phyloP scores from a whole-genome alignment of 139 green algal genomes.

The Haematococcus sp. region DNA sequence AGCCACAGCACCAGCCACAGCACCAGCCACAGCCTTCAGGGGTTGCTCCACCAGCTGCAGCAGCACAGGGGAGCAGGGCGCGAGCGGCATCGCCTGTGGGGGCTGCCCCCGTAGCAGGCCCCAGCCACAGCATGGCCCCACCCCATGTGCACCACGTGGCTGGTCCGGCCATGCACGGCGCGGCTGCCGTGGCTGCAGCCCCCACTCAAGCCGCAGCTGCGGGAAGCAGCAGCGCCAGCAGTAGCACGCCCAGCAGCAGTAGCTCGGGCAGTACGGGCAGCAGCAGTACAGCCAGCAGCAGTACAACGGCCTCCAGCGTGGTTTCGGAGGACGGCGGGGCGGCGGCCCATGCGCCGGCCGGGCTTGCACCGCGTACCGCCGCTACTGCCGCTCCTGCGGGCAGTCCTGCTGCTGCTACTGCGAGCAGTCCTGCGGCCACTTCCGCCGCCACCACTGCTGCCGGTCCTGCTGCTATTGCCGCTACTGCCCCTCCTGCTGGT shows the following conservation, averaged over 20 bases:
- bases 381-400: background rate
- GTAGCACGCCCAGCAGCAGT: background rate
- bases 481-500: background rate
- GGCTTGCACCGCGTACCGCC: no score
- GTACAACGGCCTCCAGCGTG: background rate
- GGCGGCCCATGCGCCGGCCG: no score
- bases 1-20: background rate
- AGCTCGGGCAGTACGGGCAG: background rate
- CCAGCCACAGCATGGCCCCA: background rate
- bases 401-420: background rate
- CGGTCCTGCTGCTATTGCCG: background rate
- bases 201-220: background rate
- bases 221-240: conserved; percentile 5
- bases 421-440: background rate
- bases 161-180: background rate
- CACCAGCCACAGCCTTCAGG: background rate
- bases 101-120: no score
- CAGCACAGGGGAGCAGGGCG: background rate
- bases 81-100: no score
- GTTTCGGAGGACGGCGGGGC: no score
- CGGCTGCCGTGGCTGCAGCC: background rate
- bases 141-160: background rate
- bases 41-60: background rate
- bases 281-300: background rate
- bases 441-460: background rate